Percentiles rank a stretch among this genome's conserved stretches.
phyloP scores from a whole-genome alignment of 192 early-diverging fungal genomes.

The Umbelopsis ramanniana region DNA sequence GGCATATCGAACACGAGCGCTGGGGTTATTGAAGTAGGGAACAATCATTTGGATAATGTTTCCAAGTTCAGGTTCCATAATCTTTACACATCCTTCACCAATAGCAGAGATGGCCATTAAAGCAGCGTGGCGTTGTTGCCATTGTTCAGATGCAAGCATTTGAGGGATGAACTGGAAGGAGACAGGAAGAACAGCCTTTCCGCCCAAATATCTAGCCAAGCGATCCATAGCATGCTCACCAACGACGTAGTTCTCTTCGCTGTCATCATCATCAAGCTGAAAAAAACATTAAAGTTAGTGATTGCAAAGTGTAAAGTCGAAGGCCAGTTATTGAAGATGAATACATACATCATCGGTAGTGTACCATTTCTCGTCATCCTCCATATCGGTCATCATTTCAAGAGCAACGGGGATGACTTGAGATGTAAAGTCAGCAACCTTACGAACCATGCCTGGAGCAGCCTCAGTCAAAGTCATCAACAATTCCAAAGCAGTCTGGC shows the following conservation, averaged over 20 bases:
- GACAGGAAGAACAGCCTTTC: conserved; percentile 86
- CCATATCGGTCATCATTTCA: conserved; percentile 95
- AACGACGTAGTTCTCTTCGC: conserved; percentile 86
- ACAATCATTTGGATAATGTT: conserved; percentile 84
- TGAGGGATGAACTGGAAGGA: conserved; percentile 88
- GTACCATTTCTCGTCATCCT: conserved; percentile 91
- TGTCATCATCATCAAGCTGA: conserved; percentile 86
- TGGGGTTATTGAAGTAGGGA: conserved; percentile 83
- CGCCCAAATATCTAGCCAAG: conserved; percentile 82
- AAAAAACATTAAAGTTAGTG: conserved; percentile 9
- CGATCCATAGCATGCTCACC: conserved; percentile 98
- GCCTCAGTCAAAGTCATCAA: conserved; percentile 90
- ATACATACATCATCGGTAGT: conserved; percentile 74
- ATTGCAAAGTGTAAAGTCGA: not conserved
- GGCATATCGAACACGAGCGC: conserved; percentile 95
- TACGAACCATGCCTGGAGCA: conserved; percentile 89
- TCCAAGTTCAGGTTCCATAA: conserved; percentile 89
- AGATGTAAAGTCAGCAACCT: conserved; percentile 79
- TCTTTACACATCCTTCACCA: conserved; percentile 94
- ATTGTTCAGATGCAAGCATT: conserved; percentile 83
- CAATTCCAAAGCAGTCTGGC: conserved; percentile 91
- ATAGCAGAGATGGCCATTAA: conserved; percentile 95
- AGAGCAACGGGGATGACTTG: conserved; percentile 86
- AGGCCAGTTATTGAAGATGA: not conserved
- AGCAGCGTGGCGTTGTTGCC: conserved; percentile 91